These are phyloP conservation scores for Trypanosoma avium DNA, from an alignment of 208 protist genomes.

Conservation along the genomic window DNA sequence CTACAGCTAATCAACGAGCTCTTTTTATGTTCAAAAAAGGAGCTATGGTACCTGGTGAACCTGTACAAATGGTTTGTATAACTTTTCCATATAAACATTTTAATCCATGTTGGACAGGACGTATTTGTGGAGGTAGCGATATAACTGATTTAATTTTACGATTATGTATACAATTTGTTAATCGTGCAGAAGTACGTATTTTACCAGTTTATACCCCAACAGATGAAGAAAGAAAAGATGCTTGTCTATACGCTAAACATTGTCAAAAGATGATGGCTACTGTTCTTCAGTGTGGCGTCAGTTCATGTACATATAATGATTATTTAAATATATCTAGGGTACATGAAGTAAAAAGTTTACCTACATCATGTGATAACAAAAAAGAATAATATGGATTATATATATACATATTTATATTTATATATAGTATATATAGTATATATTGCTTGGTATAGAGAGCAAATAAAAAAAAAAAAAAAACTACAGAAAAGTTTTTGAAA, in stretches of 20 bases:
- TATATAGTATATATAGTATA: too few species aligned
- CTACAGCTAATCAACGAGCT: slow-evolving; percentile 68
- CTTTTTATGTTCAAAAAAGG: slow-evolving; percentile 87
- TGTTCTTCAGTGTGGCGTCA: slow-evolving; percentile 58
- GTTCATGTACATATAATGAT: slow-evolving; percentile 62
- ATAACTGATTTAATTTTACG: slow-evolving; percentile 66
- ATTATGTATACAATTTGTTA: slow-evolving; percentile 84
- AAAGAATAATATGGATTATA: too few species aligned
- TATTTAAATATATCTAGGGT: slow-evolving; percentile 29
- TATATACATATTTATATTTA: too few species aligned
- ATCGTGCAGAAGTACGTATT: slow-evolving; percentile 66
- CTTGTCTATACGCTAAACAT: slow-evolving; percentile 74
- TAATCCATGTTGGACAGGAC: slow-evolving; percentile 85
- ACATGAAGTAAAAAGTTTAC: neutral
- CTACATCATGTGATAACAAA: neutral
- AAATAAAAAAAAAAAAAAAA: too few species aligned
- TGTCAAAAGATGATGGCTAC: slow-evolving; percentile 86
- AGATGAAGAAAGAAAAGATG: slow-evolving; percentile 69
- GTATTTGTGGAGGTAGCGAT: slow-evolving; percentile 65
- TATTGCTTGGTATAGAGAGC: too few species aligned
- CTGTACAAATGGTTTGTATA: slow-evolving; percentile 89
- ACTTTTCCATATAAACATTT: slow-evolving; percentile 86
- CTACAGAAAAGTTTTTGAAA: too few species aligned
- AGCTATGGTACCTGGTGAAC: slow-evolving; percentile 80
- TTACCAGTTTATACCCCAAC: slow-evolving; percentile 89